A percentile compares a stretch with the other conserved stretches of the same genome.
phyloP scores from a whole-genome alignment of 2,329 filamentous ascomycete species.

The Aspergillus transmontanensis region DNA sequence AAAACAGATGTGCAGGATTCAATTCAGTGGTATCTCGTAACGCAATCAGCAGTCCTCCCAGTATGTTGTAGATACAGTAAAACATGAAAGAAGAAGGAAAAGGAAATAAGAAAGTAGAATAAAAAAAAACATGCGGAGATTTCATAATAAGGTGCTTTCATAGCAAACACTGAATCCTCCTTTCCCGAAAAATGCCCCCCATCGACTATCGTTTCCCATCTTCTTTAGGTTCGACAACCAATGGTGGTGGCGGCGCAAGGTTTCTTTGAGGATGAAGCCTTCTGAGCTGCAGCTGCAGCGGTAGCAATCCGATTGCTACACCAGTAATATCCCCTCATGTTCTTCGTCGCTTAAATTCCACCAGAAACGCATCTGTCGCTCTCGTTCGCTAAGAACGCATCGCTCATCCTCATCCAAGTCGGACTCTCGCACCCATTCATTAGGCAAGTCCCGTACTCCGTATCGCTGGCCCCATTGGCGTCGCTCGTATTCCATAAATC shows the following conservation, averaged over 20 bases:
- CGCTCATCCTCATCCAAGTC: slow-evolving; percentile 39
- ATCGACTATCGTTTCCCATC: slow-evolving; percentile 49
- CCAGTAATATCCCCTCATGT: slow-evolving; percentile 35
- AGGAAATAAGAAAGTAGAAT: not conserved
- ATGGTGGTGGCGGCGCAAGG: slow-evolving; percentile 47
- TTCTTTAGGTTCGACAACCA: slow-evolving; percentile 48
- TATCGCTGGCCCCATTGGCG: slow-evolving; percentile 40
- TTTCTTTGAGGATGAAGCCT: slow-evolving; percentile 40
- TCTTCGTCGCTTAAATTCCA: slow-evolving; percentile 36
- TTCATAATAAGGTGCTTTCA: slow-evolving; percentile 47
- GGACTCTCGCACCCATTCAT: slow-evolving; percentile 41
- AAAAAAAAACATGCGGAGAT: slow-evolving; percentile 18
- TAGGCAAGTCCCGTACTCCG: slow-evolving; percentile 36
- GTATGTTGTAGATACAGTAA: not conserved
- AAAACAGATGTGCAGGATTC: not conserved
- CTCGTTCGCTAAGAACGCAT: slow-evolving; percentile 36
- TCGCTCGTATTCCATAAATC: slow-evolving; percentile 48
- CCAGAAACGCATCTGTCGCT: slow-evolving; percentile 38
- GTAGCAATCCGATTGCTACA: slow-evolving; percentile 19
- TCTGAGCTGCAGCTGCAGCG: slow-evolving; percentile 24
- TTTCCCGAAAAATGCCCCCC: slow-evolving; percentile 50
- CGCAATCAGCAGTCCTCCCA: not conserved
- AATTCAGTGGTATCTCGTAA: slow-evolving; percentile 5
- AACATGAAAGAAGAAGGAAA: not conserved
- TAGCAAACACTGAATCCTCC: slow-evolving; percentile 56